These are phyloP conservation scores for Huntiella moniliformis DNA, from an alignment of 2,329 filamentous ascomycete species.

Conservation along the genomic window DNA sequence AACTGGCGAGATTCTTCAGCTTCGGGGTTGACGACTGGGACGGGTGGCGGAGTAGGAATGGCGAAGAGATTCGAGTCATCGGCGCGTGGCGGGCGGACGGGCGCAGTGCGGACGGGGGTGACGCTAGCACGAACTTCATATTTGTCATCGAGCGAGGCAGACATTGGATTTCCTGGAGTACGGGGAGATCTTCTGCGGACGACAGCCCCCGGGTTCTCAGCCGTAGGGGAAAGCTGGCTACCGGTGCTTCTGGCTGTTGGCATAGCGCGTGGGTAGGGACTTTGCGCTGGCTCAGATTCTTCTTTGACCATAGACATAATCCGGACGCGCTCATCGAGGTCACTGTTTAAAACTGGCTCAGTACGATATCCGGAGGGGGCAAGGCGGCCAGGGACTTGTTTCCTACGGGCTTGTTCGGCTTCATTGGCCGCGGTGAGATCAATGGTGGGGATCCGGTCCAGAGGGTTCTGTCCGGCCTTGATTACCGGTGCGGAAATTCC, in stretches of 20 bases:
- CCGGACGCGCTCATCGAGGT: conserved; percentile 10
- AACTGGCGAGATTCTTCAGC: conserved; percentile 12
- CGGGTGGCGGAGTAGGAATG: not conserved
- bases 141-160: not conserved
- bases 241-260: conserved; percentile 25
- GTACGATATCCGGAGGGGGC: conserved; percentile 5
- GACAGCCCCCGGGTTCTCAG: conserved; percentile 23
- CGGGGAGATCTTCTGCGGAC: conserved; percentile 29
- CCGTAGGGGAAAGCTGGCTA: conserved; percentile 30
- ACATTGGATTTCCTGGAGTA: conserved; percentile 1
- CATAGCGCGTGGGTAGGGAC: conserved; percentile 2
- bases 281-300: conserved; percentile 8
- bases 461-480: conserved; percentile 21
- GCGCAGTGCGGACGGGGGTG: not conserved
- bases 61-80: conserved; percentile 4
- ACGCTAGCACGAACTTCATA: not conserved
- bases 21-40: not conserved
- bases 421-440: conserved; percentile 30
- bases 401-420: conserved; percentile 27
- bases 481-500: conserved; percentile 33
- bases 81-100: not conserved
- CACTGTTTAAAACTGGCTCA: conserved; percentile 8
- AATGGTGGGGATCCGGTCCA: conserved; percentile 28
- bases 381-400: conserved; percentile 13
- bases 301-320: conserved; percentile 11